phyloP scores from a whole-genome alignment of 2,329 filamentous ascomycete genomes.

The Aureobasidium sp. region DNA sequence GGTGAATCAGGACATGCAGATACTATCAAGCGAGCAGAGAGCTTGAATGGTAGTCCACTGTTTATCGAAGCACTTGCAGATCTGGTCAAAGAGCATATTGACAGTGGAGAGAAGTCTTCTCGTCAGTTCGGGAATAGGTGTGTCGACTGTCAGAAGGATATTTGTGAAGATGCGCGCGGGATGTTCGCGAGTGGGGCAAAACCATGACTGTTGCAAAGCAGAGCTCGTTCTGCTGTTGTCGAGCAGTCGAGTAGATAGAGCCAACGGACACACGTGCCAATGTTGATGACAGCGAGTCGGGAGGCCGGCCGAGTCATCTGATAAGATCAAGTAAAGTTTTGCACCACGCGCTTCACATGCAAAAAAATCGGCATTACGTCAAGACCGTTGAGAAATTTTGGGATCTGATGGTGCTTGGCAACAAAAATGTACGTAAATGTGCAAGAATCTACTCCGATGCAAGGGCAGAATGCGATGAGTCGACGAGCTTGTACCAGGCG shows the following conservation, averaged over 20 bases:
- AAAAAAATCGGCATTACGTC: not conserved
- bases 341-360: not conserved
- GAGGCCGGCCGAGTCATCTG: not conserved
- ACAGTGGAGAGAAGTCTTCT: conserved; percentile 41
- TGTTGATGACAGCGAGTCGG: not conserved
- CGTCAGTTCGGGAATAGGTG: not conserved
- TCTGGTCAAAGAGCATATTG: conserved; percentile 71
- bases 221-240: not conserved
- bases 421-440: not conserved
- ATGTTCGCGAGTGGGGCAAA: not conserved
- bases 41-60: conserved; percentile 78
- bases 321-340: not conserved
- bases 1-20: conserved; percentile 66
- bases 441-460: not conserved
- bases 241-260: not conserved
- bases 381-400: not conserved
- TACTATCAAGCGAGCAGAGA: conserved; percentile 74
- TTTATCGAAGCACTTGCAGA: conserved; percentile 89
- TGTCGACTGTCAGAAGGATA: not conserved
- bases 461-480: not conserved
- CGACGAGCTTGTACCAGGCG: not conserved
- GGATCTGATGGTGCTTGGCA: not conserved
- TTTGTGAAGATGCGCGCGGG: not conserved
- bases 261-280: not conserved
- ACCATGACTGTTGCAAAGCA: not conserved